Evolutionary conservation across 768 basidiomycete genomes (phyloP), one percentile per base, ranked within the genome.

Genomic region (Lentinula aciculospora): DNA sequence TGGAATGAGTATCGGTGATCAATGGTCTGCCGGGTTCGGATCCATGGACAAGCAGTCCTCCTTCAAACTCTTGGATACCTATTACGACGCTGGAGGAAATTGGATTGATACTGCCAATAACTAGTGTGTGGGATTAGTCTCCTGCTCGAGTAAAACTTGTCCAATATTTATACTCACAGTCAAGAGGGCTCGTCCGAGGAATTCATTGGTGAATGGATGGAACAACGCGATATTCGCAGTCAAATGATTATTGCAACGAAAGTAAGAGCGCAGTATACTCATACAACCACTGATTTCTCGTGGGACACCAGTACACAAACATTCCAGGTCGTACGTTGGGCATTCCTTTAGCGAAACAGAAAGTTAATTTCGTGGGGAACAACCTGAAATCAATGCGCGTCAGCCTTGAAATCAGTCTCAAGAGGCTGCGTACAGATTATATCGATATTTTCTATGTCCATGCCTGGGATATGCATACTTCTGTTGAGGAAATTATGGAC

Each of bases 121-220:
- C 63, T 81, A 79, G 75, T 74, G 64, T n/a, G 25, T 29, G 8
- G 37, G 37, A 36, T 19, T 13, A 4, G 34, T 13, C 15, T 56
- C 5, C 25, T 9, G 47, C 28, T 13, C 31, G 28, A 44, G 2
- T 12, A 6, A 8, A 25, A 9, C 39, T n/a, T 29, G 9, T 44
- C 12, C 17, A n/a, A 21, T 23, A 47, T 44, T 44, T 5, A 6
- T 27, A 15, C 19, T n/a, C 19, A 27, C 39, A 80, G 77, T 56
- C 81, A 85, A 62, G 75, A 82, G 57, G 83, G 79, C 58, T 64
- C 75, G 19, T 82, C 81, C 3, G 84, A 88, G 65, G 55, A 63
- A 54, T 77, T 78, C 61, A 72, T 81, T 28, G 81, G 81, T 3
- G 81, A 82, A 64, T 83, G 81, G 81, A 76, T 78, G 57, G 73